Evolutionary conservation across 257 asterid species (phyloP).

Genomic region (Nicotiana noctiflora): DNA sequence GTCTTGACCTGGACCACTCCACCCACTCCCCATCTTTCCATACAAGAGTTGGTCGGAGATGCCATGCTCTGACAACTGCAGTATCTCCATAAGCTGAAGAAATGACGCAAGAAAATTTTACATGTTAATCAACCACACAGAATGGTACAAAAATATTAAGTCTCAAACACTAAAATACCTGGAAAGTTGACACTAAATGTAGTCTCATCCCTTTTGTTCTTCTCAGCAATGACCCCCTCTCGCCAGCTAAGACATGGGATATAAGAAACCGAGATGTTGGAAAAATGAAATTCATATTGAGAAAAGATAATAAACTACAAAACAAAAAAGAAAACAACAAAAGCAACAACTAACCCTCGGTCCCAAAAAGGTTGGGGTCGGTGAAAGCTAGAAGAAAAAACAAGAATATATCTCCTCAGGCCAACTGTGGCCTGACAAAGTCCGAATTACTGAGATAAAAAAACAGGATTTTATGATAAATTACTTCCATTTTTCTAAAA

Average conservation of each 20-base stretch:
- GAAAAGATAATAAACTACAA: not conserved
- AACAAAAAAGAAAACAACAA: not conserved
- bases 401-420: not conserved
- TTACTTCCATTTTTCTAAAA: not conserved
- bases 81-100: slow-evolving; percentile 57
- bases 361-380: too few relatives aligned
- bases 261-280: slow-evolving; percentile 5
- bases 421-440: not conserved
- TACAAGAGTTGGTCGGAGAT: slow-evolving; percentile 69
- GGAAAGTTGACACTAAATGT: slow-evolving; percentile 59
- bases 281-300: not conserved
- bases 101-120: slow-evolving; percentile 6
- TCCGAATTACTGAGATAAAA: not conserved
- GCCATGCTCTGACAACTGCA: slow-evolving; percentile 56
- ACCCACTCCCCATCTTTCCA: slow-evolving; percentile 91
- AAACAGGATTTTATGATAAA: slow-evolving; percentile 6
- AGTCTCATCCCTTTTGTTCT: slow-evolving; percentile 58
- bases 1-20: slow-evolving; percentile 53
- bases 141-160: not conserved
- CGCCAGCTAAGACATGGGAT: slow-evolving; percentile 59
- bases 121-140: not conserved
- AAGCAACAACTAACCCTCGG: too few relatives aligned
- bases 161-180: slow-evolving; percentile 39
- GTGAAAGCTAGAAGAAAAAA: too few relatives aligned
- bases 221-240: slow-evolving; percentile 80